Percentiles rank a stretch among this genome's conserved stretches.
Evolutionary conservation across 2,329 filamentous ascomycete genomes (phyloP).

Genomic region (Colletotrichum tofieldiae): DNA sequence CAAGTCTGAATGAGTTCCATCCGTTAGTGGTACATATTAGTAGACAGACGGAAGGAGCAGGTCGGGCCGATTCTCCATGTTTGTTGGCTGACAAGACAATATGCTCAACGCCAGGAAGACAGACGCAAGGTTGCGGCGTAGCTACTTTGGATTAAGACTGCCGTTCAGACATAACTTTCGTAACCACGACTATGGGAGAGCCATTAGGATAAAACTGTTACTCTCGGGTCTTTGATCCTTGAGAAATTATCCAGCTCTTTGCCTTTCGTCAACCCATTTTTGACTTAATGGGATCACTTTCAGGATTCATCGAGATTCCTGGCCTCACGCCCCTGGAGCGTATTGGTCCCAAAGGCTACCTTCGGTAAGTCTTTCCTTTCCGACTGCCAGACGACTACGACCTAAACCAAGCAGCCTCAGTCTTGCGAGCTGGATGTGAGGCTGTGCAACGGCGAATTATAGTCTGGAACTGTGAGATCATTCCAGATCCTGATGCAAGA

Average conservation of each 20-base stretch:
- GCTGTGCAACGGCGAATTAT: constrained; percentile 50
- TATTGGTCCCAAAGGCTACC: constrained; percentile 52
- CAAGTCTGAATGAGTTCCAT: too few relatives aligned
- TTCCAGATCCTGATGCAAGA: constrained; percentile 50
- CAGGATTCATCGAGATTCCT: constrained; percentile 41
- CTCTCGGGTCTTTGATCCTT: too few relatives aligned
- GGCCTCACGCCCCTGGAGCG: constrained; percentile 50
- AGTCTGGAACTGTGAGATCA: constrained; percentile 51
- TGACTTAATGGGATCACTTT: constrained; percentile 16
- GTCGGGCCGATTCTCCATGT: background rate
- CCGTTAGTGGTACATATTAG: background rate
- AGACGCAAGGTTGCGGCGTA: background rate
- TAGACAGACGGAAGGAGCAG: background rate
- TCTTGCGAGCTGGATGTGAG: constrained; percentile 51
- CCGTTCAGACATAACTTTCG: background rate
- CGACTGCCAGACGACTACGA: constrained; percentile 52
- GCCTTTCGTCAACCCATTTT: background rate
- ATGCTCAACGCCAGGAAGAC: background rate
- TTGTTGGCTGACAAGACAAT: too few relatives aligned
- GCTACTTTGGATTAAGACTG: background rate
- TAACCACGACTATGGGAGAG: background rate
- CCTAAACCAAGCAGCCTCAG: constrained; percentile 45
- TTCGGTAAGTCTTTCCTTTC: constrained; percentile 51
- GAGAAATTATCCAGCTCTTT: too few relatives aligned
- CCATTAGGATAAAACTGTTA: background rate